Conservation (phyloP, 805 yeast species). For the Saturnispora kantuleensis region DNA sequence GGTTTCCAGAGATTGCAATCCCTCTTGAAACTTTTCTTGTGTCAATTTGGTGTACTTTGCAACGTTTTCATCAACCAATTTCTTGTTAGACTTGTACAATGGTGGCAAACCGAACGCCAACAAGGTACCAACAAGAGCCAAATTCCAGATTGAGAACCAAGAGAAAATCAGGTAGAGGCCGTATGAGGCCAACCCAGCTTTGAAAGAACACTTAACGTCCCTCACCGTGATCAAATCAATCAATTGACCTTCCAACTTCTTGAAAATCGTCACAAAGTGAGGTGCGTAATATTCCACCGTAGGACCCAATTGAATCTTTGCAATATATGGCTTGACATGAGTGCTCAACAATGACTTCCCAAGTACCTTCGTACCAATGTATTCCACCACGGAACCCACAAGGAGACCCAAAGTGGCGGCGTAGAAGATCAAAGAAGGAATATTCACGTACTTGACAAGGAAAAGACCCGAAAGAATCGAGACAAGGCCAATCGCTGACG, state of each 20-base stretch:
- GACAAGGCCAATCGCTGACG: constrained; percentile 70
- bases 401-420: constrained; percentile 46
- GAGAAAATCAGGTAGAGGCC: constrained; percentile 63
- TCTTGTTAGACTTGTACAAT: constrained; percentile 62
- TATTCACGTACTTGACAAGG: constrained; percentile 52
- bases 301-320: constrained; percentile 24
- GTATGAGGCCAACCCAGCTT: constrained; percentile 60
- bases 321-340: constrained; percentile 61
- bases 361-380: constrained; percentile 56
- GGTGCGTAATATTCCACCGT: constrained; percentile 22
- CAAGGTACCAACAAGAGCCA: constrained; percentile 48
- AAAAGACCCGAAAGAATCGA: constrained; percentile 45
- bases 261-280: constrained; percentile 33
- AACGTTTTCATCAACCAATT: constrained; percentile 62
- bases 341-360: constrained; percentile 77
- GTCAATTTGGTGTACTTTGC: constrained; percentile 37
- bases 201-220: constrained; percentile 62
- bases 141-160: constrained; percentile 61
- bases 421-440: constrained; percentile 52
- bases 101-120: constrained; percentile 67
- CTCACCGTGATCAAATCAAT: constrained; percentile 57
- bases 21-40: constrained; percentile 40
- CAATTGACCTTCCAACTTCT: constrained; percentile 40
- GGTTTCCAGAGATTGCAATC: constrained; percentile 29
- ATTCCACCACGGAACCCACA: constrained; percentile 66